Evolutionary conservation across 2,329 filamentous ascomycete species (phyloP), one percentile per base, ranked within the genome.

Genomic region (Venturia asperata): DNA sequence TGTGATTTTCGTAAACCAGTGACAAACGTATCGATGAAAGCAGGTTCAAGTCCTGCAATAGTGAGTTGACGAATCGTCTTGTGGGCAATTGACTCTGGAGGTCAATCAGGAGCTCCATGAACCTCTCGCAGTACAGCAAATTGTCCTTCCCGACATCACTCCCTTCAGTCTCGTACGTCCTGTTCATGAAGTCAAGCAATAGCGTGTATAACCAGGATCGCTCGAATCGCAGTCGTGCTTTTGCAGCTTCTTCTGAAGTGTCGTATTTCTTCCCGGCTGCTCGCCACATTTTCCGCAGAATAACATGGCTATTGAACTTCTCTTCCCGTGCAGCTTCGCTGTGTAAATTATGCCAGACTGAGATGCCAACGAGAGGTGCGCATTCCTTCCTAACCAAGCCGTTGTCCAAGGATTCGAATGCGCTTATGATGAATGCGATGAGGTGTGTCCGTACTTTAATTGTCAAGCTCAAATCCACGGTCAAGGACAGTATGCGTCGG

Each of bases 21-120:
- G 93, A 97, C 21, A 96, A 78, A 61, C 83, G 84, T 70, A 97
- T 86, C 11, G 89, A 85, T 0, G 93, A 81, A 37, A 97, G 77
- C 27, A 96, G 77, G 73, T 97, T 92, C 58, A 97, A 79, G 73
- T 99, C 93, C 70, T 89, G 87, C 17, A 97, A 76, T 52, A 99
- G 79, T 1, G 90, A 87, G 75, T 97, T 97, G 73, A 96, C 90
- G 74, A 97, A 97, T 75, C 94, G 86, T 70, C 94, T 83, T 3
- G 95, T 99, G 0, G 94, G 94, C 61, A 97, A 80, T 74, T 99
- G 94, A 71, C 93, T 97, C 74, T 95, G 87, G 24, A 99, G 79
- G 73, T 99, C 94, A 10, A 89, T 88, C 61, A 99, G 80, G 63
- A 99, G 88, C 75, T 99, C 94, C 63, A 94, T 77, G 68, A 97